Percentiles rank a stretch among this genome's conserved stretches.
Conservation (phyloP, 2,329 filamentous ascomycete genomes). For the Colletotrichum limetticola region DNA sequence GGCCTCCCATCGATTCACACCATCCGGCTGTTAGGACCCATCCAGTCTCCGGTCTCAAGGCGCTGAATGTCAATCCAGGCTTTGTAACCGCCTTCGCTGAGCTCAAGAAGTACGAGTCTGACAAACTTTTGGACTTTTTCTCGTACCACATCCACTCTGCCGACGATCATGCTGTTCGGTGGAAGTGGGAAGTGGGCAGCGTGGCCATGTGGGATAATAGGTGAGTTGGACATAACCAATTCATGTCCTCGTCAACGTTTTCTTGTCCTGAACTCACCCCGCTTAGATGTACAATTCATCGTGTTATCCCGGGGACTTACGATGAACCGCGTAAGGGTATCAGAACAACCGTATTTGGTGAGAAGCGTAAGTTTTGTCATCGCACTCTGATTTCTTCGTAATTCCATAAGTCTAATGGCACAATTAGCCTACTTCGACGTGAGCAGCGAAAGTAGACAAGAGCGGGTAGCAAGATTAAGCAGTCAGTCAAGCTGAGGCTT, state of each 20-base stretch:
- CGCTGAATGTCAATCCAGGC: constrained; percentile 56
- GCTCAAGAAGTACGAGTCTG: constrained; percentile 59
- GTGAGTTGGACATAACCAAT: constrained; percentile 28
- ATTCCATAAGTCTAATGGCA: neutral
- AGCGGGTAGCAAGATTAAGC: constrained; percentile 6
- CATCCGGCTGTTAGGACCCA: constrained; percentile 61
- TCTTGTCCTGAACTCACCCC: neutral
- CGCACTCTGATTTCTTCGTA: constrained; percentile 13
- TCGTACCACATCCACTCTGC: constrained; percentile 58
- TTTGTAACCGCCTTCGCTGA: constrained; percentile 61
- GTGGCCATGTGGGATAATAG: constrained; percentile 64
- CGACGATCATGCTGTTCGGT: constrained; percentile 60
- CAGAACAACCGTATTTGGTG: constrained; percentile 55
- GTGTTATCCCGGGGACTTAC: constrained; percentile 55
- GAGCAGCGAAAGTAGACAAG: constrained; percentile 41
- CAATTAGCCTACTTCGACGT: constrained; percentile 45
- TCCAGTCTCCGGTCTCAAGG: constrained; percentile 58
- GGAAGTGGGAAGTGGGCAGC: constrained; percentile 60
- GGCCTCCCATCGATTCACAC: constrained; percentile 57
- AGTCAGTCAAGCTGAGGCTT: neutral
- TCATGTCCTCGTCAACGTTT: no score
- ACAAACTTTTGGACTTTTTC: constrained; percentile 58
- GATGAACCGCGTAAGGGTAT: constrained; percentile 49
- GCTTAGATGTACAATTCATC: constrained; percentile 48
- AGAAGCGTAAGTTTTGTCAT: constrained; percentile 49